A percentile compares a stretch with the other conserved stretches of the same genome.
Conservation (phyloP, 768 basidiomycete species). For the Boletus subcaerulescens region DNA sequence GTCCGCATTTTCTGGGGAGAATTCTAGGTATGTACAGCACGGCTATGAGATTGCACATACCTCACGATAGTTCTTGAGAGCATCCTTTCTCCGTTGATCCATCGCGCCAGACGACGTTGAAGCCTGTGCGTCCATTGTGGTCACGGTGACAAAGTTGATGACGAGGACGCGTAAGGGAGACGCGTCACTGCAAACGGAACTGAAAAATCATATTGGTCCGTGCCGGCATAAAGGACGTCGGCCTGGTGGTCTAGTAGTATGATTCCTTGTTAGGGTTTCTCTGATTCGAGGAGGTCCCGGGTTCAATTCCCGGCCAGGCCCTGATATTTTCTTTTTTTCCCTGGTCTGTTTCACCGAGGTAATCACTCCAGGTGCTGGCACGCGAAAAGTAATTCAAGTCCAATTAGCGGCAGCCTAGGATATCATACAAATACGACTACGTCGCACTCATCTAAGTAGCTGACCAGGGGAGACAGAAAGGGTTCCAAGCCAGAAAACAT, state of each 20-base stretch:
- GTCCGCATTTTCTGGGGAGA: slow-evolving; percentile 82
- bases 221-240: background rate
- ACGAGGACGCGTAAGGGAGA: slow-evolving; percentile 15
- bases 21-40: background rate
- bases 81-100: slow-evolving; percentile 71
- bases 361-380: no score
- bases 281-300: slow-evolving; percentile 55
- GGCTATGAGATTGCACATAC: slow-evolving; percentile 35
- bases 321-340: slow-evolving; percentile 6
- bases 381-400: background rate
- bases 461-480: background rate
- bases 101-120: slow-evolving; percentile 58
- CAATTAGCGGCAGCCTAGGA: slow-evolving; percentile 11
- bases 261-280: slow-evolving; percentile 49
- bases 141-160: slow-evolving; percentile 1
- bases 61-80: slow-evolving; percentile 74
- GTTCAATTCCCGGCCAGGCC: slow-evolving; percentile 60
- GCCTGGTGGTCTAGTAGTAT: slow-evolving; percentile 56
- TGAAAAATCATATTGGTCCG: background rate
- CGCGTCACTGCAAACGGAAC: slow-evolving; percentile 21
- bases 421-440: slow-evolving; percentile 8
- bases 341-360: background rate
- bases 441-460: background rate
- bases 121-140: slow-evolving; percentile 28
- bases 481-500: background rate